These are phyloP conservation scores for Penicillium verrucosum DNA, from an alignment of 2,329 filamentous ascomycete genomes.

Conservation along the genomic window DNA sequence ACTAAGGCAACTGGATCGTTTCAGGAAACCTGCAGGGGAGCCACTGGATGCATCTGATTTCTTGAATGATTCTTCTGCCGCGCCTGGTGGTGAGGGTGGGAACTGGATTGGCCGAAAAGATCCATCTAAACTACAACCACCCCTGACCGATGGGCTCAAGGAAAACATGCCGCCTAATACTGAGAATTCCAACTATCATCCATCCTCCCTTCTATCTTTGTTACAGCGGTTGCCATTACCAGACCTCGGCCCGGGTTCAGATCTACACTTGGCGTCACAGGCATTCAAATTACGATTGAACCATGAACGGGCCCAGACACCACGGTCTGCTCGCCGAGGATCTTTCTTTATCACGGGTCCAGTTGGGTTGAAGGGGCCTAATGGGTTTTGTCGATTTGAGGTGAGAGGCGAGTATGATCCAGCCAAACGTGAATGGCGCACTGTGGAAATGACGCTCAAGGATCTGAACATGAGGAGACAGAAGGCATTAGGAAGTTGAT, in stretches of 20 bases:
- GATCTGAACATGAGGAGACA: slow-evolving; percentile 32
- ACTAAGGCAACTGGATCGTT: slow-evolving; percentile 26
- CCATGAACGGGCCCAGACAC: slow-evolving; percentile 20
- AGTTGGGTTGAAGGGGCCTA: slow-evolving; percentile 33
- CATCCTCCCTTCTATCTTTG: slow-evolving; percentile 32
- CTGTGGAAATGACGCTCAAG: slow-evolving; percentile 30
- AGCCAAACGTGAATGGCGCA: slow-evolving; percentile 27
- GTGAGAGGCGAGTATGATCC: slow-evolving; percentile 39
- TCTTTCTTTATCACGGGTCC: slow-evolving; percentile 36
- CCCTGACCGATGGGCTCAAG: slow-evolving; percentile 12
- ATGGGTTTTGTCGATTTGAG: slow-evolving; percentile 36
- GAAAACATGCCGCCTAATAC: slow-evolving; percentile 15
- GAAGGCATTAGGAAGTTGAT: slow-evolving; percentile 23
- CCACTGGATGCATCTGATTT: slow-evolving; percentile 14
- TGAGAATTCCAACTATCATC: slow-evolving; percentile 18
- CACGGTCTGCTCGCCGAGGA: slow-evolving; percentile 29
- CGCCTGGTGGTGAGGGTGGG: slow-evolving; percentile 15
- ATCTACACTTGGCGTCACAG: slow-evolving; percentile 32
- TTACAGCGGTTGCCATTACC: slow-evolving; percentile 36
- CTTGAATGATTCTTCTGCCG: slow-evolving; percentile 7
- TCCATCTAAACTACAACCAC: slow-evolving; percentile 17
- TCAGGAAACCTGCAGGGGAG: slow-evolving; percentile 19
- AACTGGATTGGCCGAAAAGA: slow-evolving; percentile 18
- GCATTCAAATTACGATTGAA: slow-evolving; percentile 33
- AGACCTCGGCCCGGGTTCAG: slow-evolving; percentile 33